Conservation (phyloP, 192 early-diverging fungal species). For the Mortierella hygrophila region DNA sequence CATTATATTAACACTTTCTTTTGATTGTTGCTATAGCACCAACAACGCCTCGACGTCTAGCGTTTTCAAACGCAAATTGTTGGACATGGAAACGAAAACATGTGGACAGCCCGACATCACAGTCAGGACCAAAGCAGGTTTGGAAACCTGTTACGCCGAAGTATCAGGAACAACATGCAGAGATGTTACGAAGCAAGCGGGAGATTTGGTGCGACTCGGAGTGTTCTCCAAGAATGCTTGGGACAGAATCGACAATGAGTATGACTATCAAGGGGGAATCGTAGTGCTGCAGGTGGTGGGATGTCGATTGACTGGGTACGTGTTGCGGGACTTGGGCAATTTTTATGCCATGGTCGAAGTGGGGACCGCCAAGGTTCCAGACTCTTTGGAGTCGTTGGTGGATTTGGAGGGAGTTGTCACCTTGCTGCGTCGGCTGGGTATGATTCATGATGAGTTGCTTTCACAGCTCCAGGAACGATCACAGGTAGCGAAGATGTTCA, state of each 20-base stretch:
- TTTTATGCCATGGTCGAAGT: not conserved
- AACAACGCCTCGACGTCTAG: too few relatives aligned
- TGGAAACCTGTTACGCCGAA: not conserved
- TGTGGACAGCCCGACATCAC: too few relatives aligned
- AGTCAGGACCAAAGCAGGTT: too few relatives aligned
- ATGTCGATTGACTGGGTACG: not conserved
- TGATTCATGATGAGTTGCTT: not conserved
- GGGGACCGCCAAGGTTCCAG: not conserved
- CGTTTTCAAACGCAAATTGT: too few relatives aligned
- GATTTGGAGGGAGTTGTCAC: not conserved
- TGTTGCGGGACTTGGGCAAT: not conserved
- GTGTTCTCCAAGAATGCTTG: not conserved
- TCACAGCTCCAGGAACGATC: not conserved
- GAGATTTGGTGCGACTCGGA: not conserved
- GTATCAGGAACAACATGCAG: not conserved
- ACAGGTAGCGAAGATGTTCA: not conserved
- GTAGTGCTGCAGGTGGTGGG: not conserved
- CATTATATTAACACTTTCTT: too few relatives aligned
- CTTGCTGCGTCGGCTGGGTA: not conserved
- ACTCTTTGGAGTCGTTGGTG: not conserved
- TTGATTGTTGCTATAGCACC: too few relatives aligned
- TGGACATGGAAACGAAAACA: too few relatives aligned
- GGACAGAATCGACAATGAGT: not conserved
- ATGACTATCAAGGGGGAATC: not conserved
- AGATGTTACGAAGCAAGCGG: not conserved